A percentile compares a stretch with the other conserved stretches of the same genome.
Conservation (phyloP, 2,329 filamentous ascomycete genomes). For the Alternaria sp. region DNA sequence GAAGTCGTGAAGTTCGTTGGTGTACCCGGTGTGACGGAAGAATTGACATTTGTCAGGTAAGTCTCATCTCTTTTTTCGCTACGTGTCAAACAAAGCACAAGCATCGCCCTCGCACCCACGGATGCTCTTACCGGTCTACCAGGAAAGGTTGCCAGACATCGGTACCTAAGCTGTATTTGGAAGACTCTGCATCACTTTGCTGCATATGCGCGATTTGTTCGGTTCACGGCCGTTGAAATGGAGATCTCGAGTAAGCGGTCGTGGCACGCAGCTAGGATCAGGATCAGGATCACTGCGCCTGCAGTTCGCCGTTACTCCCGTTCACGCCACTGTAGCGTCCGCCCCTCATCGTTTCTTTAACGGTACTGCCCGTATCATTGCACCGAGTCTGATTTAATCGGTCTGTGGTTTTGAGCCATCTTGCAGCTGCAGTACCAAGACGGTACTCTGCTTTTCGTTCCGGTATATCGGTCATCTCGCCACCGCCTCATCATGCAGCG, state of each 20-base stretch:
- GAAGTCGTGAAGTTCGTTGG: slow-evolving; percentile 57
- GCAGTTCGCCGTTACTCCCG: slow-evolving; percentile 27
- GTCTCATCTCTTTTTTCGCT: slow-evolving; percentile 30
- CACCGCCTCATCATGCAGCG: background rate
- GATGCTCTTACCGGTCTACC: background rate
- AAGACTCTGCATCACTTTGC: background rate
- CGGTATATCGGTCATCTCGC: background rate
- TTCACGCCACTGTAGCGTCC: background rate
- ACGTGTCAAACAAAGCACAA: slow-evolving; percentile 4
- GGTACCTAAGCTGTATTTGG: background rate
- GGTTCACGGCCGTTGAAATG: background rate
- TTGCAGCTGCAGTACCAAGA: background rate
- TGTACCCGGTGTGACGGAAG: slow-evolving; percentile 55
- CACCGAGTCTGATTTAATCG: background rate
- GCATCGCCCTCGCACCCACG: background rate
- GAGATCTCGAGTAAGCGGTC: background rate
- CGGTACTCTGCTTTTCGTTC: background rate
- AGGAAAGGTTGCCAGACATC: background rate
- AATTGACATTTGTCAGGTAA: slow-evolving; percentile 60
- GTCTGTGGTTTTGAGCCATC: background rate
- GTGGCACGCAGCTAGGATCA: slow-evolving; percentile 22
- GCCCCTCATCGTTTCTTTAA: slow-evolving; percentile 27
- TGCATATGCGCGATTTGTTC: slow-evolving; percentile 1
- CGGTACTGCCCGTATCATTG: background rate
- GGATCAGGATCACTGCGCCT: slow-evolving; percentile 14